Conservation (phyloP, 2,329 filamentous ascomycete genomes). For the Pseudocercospora fuligena region DNA sequence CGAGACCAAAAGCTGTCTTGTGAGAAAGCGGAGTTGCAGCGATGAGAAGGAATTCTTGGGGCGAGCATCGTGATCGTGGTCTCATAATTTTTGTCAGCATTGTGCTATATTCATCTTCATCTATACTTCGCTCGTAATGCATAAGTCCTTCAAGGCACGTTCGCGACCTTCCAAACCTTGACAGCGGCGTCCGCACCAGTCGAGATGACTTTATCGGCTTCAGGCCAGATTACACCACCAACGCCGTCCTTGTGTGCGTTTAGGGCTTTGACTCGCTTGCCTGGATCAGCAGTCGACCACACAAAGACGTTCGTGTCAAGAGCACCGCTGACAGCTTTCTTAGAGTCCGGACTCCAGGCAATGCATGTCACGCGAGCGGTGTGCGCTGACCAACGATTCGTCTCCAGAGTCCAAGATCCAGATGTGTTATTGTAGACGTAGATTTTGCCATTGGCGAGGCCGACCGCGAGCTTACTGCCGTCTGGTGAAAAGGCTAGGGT, state of each 20-base stretch:
- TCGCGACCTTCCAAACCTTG: constrained; percentile 80
- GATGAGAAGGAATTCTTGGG: too few relatives aligned
- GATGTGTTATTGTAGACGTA: constrained; percentile 67
- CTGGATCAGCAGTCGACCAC: constrained; percentile 85
- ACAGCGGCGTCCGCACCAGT: constrained; percentile 86
- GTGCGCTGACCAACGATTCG: constrained; percentile 77
- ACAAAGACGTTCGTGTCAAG: constrained; percentile 92
- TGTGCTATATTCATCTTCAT: not conserved
- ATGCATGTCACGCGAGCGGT: constrained; percentile 70
- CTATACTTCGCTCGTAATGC: not conserved
- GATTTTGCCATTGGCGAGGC: constrained; percentile 85
- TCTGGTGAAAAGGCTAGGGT: constrained; percentile 81
- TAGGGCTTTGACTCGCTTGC: constrained; percentile 78
- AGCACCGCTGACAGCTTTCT: constrained; percentile 80
- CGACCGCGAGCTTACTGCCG: constrained; percentile 78
- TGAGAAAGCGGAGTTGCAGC: not conserved
- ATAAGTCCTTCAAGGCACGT: constrained; percentile 31
- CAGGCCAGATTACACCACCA: constrained; percentile 81
- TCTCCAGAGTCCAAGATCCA: constrained; percentile 68
- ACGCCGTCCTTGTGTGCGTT: constrained; percentile 98
- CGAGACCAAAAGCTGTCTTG: not conserved
- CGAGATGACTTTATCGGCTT: constrained; percentile 70
- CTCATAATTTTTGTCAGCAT: not conserved
- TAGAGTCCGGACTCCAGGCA: constrained; percentile 77
- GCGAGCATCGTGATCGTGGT: not conserved